Evolutionary conservation across 2,329 filamentous ascomycete genomes (phyloP).

Genomic region (Nigrograna mackinnonii): DNA sequence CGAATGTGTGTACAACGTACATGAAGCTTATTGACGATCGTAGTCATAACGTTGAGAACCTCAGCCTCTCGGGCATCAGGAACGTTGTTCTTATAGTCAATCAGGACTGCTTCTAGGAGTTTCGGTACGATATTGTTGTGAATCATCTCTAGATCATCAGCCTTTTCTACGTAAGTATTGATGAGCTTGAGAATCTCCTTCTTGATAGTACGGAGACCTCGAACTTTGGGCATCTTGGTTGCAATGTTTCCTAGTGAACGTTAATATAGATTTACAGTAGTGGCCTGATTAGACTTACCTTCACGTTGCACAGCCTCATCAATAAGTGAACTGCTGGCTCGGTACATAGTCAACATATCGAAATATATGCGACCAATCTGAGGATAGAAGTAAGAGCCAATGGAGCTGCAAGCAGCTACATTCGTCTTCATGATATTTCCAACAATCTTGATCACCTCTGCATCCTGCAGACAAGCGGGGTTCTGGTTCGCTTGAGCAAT

Average conservation of each 20-base stretch:
- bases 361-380: conserved; percentile 97
- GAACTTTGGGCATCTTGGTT: conserved; percentile 95
- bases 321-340: conserved; percentile 93
- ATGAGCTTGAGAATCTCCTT: conserved; percentile 99
- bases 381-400: conserved; percentile 96
- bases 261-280: conserved; percentile 30
- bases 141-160: conserved; percentile 92
- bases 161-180: conserved; percentile 97
- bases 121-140: conserved; percentile 95
- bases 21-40: conserved; percentile 93
- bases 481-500: conserved; percentile 86
- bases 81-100: conserved; percentile 97
- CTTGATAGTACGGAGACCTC: conserved; percentile 95
- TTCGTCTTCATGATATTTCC: conserved; percentile 99
- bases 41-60: conserved; percentile 96
- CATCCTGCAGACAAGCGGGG: conserved; percentile 84
- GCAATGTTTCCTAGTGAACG: conserved; percentile 73
- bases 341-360: conserved; percentile 99
- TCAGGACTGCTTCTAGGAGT: conserved; percentile 86
- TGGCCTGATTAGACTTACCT: conserved; percentile 55
- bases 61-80: conserved; percentile 94
- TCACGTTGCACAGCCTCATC: conserved; percentile 88
- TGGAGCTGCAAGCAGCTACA: conserved; percentile 95
- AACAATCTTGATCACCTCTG: conserved; percentile 96
- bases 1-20: conserved; percentile 67